Evolutionary conservation across 306 rosid species (phyloP).

Genomic region (Quillaja saponaria): DNA sequence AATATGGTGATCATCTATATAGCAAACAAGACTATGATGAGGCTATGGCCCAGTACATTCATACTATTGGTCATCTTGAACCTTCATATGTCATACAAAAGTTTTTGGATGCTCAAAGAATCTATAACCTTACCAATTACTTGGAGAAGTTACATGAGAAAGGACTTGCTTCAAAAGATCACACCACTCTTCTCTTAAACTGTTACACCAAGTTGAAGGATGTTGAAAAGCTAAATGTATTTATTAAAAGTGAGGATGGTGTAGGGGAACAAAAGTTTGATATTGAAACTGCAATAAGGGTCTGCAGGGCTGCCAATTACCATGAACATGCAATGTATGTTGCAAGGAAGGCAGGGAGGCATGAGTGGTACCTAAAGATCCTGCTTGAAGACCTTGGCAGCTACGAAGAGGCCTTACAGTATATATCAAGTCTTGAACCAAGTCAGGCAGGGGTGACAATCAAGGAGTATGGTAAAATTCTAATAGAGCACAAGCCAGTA

Average conservation of each 20-base stretch:
- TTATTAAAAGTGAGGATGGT: conserved; percentile 82
- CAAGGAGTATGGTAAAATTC: conserved; percentile 95
- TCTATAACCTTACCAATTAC: conserved; percentile 93
- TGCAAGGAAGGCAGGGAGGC: conserved; percentile 92
- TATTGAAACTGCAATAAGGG: conserved; percentile 95
- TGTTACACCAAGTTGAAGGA: conserved; percentile 98
- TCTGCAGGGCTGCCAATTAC: conserved; percentile 98
- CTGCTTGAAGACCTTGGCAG: conserved; percentile 98
- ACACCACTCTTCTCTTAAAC: conserved; percentile 88
- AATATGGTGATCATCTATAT: conserved; percentile 91
- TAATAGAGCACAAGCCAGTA: conserved; percentile 86
- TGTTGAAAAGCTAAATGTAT: conserved; percentile 79
- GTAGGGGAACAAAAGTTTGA: conserved; percentile 89
- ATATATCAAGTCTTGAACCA: conserved; percentile 86
- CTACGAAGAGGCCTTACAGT: conserved; percentile 89
- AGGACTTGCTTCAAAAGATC: conserved; percentile 97
- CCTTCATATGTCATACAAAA: conserved; percentile 97
- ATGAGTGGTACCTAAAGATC: conserved; percentile 93
- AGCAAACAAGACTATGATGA: conserved; percentile 97
- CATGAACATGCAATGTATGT: conserved; percentile 99
- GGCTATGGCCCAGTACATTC: conserved; percentile 92
- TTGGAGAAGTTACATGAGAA: conserved; percentile 95
- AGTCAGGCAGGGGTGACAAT: conserved; percentile 93
- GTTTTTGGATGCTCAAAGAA: conserved; percentile 97
- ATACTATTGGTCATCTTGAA: conserved; percentile 95